phyloP scores from a whole-genome alignment of 495 filamentous ascomycete species.

The Penicillium diatomitis region DNA sequence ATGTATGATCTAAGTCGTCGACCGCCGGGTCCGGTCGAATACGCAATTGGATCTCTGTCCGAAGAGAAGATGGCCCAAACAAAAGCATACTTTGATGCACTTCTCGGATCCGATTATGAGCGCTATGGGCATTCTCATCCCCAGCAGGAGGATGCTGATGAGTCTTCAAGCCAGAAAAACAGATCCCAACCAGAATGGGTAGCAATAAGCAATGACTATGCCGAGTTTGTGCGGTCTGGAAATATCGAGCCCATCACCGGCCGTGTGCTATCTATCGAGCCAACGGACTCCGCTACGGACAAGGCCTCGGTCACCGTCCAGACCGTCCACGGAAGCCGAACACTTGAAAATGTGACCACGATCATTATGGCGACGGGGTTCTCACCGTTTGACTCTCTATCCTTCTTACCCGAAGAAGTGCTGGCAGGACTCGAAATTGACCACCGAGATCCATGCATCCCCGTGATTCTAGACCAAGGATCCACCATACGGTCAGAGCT shows the following conservation, averaged over 20 bases:
- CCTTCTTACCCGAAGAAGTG: slow-evolving; percentile 49
- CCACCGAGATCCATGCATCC: slow-evolving; percentile 46
- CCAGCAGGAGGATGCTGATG: too few species aligned
- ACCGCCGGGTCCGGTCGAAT: slow-evolving; percentile 44
- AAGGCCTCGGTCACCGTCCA: slow-evolving; percentile 26
- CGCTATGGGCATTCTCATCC: slow-evolving; percentile 12
- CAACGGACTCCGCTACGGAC: slow-evolving; percentile 11
- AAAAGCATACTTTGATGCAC: slow-evolving; percentile 44
- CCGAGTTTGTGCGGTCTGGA: slow-evolving; percentile 59
- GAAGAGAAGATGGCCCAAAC: slow-evolving; percentile 40
- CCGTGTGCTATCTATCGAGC: slow-evolving; percentile 18
- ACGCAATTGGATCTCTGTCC: slow-evolving; percentile 49
- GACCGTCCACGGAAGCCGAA: slow-evolving; percentile 11
- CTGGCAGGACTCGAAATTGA: slow-evolving; percentile 47
- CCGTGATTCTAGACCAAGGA: slow-evolving; percentile 60
- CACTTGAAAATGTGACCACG: slow-evolving; percentile 49
- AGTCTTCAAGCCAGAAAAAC: background rate
- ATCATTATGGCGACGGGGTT: slow-evolving; percentile 75
- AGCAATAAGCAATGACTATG: slow-evolving; percentile 61
- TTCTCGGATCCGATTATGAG: slow-evolving; percentile 56
- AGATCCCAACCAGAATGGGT: slow-evolving; percentile 48
- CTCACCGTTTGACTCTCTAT: slow-evolving; percentile 48
- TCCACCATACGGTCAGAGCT: slow-evolving; percentile 50
- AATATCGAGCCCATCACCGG: slow-evolving; percentile 41
- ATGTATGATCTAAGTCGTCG: slow-evolving; percentile 62